phyloP scores from a whole-genome alignment of 305 asterid genomes.

The Ajuga reptans region DNA sequence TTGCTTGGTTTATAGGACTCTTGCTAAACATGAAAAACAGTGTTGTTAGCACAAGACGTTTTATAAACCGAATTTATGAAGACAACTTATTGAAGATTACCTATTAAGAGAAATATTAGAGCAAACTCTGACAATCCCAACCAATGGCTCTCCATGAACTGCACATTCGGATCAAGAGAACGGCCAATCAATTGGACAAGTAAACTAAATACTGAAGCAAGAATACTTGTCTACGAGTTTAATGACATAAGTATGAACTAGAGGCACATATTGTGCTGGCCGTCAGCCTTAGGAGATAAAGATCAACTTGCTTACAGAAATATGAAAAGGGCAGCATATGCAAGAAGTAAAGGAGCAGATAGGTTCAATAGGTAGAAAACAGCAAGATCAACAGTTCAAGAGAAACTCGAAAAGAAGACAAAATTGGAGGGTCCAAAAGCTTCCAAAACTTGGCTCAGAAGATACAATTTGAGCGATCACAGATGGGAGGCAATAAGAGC shows the following conservation, averaged over 20 bases:
- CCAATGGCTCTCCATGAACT: conserved; percentile 92
- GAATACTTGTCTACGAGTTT: background rate
- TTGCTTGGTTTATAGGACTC: conserved; percentile 95
- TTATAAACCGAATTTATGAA: conserved; percentile 22
- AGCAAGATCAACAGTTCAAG: background rate
- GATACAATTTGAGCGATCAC: background rate
- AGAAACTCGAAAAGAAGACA: background rate
- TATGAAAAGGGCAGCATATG: background rate
- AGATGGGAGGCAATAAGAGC: background rate
- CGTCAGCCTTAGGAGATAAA: background rate
- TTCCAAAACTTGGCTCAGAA: background rate
- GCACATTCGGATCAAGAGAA: conserved; percentile 34
- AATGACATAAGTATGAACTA: conserved; percentile 10
- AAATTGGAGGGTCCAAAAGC: background rate
- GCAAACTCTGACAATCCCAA: conserved; percentile 86
- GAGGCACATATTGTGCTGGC: conserved; percentile 3
- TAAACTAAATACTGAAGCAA: background rate
- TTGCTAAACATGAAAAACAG: conserved; percentile 62
- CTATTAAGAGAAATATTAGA: conserved; percentile 90
- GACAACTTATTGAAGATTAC: conserved; percentile 38
- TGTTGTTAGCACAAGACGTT: conserved; percentile 28
- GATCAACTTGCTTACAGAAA: background rate
- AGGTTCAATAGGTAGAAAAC: too few species aligned
- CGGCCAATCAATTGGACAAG: conserved; percentile 15
- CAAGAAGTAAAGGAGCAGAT: background rate